phyloP scores from a whole-genome alignment of 345 rosid genomes.

The Populus simonii region DNA sequence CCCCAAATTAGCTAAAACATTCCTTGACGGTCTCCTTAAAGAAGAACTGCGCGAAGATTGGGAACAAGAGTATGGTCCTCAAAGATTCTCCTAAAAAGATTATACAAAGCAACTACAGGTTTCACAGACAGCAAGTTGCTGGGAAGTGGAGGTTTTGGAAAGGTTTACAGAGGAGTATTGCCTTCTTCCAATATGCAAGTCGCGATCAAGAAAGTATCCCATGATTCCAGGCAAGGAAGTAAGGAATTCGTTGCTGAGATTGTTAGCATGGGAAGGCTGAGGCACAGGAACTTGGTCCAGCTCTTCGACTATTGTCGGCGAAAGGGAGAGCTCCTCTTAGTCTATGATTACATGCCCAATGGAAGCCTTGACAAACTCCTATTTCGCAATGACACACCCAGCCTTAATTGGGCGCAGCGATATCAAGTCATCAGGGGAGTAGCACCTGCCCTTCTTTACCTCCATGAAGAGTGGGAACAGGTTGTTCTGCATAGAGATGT shows the following conservation, averaged over 20 bases:
- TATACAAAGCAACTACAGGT: neutral
- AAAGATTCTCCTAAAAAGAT: constrained; percentile 12
- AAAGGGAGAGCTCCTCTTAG: constrained; percentile 1
- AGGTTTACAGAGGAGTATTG: constrained; percentile 1
- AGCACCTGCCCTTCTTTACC: no score
- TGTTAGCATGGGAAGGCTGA: constrained; percentile 7
- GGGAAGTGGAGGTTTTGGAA: constrained; percentile 6
- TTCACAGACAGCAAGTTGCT: no score
- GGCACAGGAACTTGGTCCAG: constrained; percentile 1
- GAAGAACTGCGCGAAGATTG: neutral
- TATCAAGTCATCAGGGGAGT: no score
- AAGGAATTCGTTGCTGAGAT: constrained; percentile 3
- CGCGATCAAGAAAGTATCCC: neutral
- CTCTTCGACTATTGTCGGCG: neutral
- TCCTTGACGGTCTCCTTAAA: no score
- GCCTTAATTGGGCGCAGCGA: neutral
- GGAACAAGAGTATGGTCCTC: constrained; percentile 9
- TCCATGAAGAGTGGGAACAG: no score
- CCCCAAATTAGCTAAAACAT: no score
- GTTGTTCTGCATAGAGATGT: no score
- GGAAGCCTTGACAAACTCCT: constrained; percentile 2
- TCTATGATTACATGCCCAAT: constrained; percentile 1
- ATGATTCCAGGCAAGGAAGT: neutral
- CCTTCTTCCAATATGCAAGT: neutral
- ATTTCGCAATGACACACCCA: neutral